Evolutionary conservation across 768 basidiomycete genomes (phyloP), one percentile per base, ranked within the genome.

Genomic region (Kwoniella europaea): DNA sequence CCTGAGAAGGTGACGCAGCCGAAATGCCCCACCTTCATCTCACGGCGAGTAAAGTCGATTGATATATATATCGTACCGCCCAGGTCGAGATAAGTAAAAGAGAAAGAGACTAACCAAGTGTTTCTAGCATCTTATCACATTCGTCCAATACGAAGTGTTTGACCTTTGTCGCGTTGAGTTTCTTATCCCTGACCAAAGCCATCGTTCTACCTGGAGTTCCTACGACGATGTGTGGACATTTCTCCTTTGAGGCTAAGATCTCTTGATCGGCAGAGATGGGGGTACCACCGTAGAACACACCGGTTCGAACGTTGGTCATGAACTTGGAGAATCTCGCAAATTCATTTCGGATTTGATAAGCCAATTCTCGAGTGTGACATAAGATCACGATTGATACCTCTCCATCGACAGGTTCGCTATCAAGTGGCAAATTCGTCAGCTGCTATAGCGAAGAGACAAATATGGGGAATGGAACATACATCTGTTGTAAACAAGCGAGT

Each of bases 101-200:
- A 44, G 29, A 10, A 58, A 58, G 41, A 72, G 55, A 99, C 97
- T 98, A 93, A 99, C 97, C 97, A 87, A 99, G 94, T 90, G 94
- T 92, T 89, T 99, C 97, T 84, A 99, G 91, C 94, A 99, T 98
- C 90, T 99, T 99, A 89, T 99, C 97, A 89, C 97, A 99, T 87
- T 99, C 97, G 89, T 99, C 97, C 84, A 99, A 87, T 68, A 97
- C 94, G 86, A 99, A 99, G 87, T 98, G 96, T 86, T 98, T 98
- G 85, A 98, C 94, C 86, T 92, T 92, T 46, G 72, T 72, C 74
- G 92, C 92, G 82, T 97, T 93, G 85, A 99, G 84, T 79, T 91
- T 88, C 87, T 98, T 98, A 86, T 98, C 97, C 76, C 96, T 88
- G 61, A 91, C 90, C 76, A 99, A 91, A 66, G 95, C 96, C 83